A percentile compares a stretch with the other conserved stretches of the same genome.
phyloP scores from a whole-genome alignment of 179 eudicot genomes.

The Patellifolia procumbens region DNA sequence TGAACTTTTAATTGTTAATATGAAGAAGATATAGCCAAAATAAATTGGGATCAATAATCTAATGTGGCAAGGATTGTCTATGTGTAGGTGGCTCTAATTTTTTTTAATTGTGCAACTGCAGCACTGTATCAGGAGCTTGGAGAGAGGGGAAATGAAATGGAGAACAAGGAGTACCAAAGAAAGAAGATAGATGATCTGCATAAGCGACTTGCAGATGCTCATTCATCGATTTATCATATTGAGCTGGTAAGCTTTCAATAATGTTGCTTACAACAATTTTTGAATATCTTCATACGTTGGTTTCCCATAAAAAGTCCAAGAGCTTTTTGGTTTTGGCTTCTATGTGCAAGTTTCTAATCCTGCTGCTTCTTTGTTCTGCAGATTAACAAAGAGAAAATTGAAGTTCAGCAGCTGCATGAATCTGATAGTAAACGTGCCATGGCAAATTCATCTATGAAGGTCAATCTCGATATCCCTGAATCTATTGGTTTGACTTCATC shows the following conservation, averaged over 20 bases:
- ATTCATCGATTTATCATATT: conserved; percentile 67
- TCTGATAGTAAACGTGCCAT: conserved; percentile 53
- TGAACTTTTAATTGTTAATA: not conserved
- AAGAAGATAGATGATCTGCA: conserved; percentile 80
- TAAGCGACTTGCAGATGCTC: conserved; percentile 65
- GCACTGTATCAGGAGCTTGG: conserved; percentile 83
- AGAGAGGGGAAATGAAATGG: conserved; percentile 70
- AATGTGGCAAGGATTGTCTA: not conserved
- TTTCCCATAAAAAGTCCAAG: too few relatives aligned
- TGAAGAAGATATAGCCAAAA: not conserved
- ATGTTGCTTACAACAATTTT: not conserved
- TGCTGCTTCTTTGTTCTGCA: conserved; percentile 35
- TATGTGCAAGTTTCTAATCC: too few relatives aligned
- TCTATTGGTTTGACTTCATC: conserved; percentile 69
- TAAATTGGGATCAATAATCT: not conserved
- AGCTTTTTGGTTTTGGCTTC: not conserved
- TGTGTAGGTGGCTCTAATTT: not conserved
- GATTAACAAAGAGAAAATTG: conserved; percentile 55
- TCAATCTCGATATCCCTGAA: conserved; percentile 88
- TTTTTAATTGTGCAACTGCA: conserved; percentile 36
- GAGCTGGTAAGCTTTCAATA: conserved; percentile 59
- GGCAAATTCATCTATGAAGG: conserved; percentile 53
- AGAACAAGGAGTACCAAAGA: conserved; percentile 71
- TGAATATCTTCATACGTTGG: too few relatives aligned
- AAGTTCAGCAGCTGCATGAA: conserved; percentile 57